Percentiles rank a stretch among this genome's conserved stretches.
These are phyloP conservation scores for Turnera subulata DNA, from an alignment of 345 rosid genomes.

Conservation along the genomic window DNA sequence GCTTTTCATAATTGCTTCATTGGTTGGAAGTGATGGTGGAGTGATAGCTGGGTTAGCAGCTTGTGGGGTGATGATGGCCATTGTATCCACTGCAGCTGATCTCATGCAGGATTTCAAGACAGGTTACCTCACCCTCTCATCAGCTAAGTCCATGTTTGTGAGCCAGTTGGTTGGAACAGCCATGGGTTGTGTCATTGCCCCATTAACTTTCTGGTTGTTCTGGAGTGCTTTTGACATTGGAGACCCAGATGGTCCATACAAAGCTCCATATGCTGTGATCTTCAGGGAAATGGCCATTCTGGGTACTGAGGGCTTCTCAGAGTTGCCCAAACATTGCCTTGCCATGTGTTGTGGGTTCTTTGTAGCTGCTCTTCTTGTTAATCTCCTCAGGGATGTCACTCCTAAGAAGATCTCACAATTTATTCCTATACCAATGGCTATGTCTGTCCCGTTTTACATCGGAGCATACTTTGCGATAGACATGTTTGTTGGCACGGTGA, in stretches of 20 bases:
- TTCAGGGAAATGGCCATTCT: conserved; percentile 86
- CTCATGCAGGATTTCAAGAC: conserved; percentile 98
- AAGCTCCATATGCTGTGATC: conserved; percentile 84
- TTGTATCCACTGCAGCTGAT: conserved; percentile 91
- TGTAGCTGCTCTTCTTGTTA: conserved; percentile 51
- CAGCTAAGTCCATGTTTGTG: conserved; percentile 90
- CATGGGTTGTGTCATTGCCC: conserved; percentile 91
- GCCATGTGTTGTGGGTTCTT: conserved; percentile 74
- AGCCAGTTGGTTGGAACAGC: conserved; percentile 80
- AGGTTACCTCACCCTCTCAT: conserved; percentile 77
- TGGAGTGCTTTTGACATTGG: conserved; percentile 90
- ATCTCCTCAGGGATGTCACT: conserved; percentile 63
- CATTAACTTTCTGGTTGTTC: conserved; percentile 81
- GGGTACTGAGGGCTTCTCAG: conserved; percentile 71
- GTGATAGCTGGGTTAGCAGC: conserved; percentile 88
- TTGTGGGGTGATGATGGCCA: conserved; percentile 87
- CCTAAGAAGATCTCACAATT: conserved; percentile 66
- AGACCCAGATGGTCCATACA: conserved; percentile 77
- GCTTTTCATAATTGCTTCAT: conserved; percentile 75
- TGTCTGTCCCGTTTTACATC: conserved; percentile 88
- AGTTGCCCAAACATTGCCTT: conserved; percentile 75
- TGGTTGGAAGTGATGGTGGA: conserved; percentile 78
- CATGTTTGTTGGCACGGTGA: conserved; percentile 80
- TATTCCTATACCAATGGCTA: conserved; percentile 88
- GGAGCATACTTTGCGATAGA: conserved; percentile 92